phyloP scores from a whole-genome alignment of 2,329 filamentous ascomycete genomes.

The Diaporthe destruens region DNA sequence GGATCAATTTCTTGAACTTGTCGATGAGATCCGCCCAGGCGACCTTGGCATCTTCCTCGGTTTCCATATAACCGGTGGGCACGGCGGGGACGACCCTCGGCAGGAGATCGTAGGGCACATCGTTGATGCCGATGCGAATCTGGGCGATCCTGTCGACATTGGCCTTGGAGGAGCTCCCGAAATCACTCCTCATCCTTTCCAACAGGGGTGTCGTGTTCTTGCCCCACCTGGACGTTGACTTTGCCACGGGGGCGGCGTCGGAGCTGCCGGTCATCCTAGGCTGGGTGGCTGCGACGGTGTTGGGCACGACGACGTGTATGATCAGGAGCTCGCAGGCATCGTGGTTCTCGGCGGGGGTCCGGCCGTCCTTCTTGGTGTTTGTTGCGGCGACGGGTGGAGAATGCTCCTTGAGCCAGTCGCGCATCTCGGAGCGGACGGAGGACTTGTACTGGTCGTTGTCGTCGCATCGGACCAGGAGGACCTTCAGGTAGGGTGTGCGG shows the following conservation, averaged over 20 bases:
- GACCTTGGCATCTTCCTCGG: conserved; percentile 80
- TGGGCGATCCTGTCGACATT: conserved; percentile 85
- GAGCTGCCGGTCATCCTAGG: conserved; percentile 71
- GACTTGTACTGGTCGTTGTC: conserved; percentile 95
- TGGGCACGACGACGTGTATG: conserved; percentile 90
- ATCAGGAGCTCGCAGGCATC: conserved; percentile 98
- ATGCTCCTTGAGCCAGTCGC: conserved; percentile 91
- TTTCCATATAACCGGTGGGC: conserved; percentile 75
- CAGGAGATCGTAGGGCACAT: conserved; percentile 74
- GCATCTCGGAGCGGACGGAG: conserved; percentile 79
- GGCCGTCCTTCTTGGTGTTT: conserved; percentile 63
- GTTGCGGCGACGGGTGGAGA: conserved; percentile 69
- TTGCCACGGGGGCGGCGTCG: conserved; percentile 61
- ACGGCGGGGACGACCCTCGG: conserved; percentile 74
- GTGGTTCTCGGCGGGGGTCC: conserved; percentile 86
- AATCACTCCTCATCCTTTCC: conserved; percentile 91
- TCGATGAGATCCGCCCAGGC: conserved; percentile 87
- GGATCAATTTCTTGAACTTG: conserved; percentile 88
- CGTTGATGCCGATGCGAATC: conserved; percentile 80
- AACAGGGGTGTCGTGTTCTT: conserved; percentile 85
- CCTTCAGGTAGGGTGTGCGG: conserved; percentile 92
- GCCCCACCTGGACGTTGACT: conserved; percentile 79
- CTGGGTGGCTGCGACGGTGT: conserved; percentile 83
- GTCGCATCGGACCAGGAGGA: conserved; percentile 91
- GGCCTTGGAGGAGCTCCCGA: conserved; percentile 81